These are phyloP conservation scores for Chloromonas sp. DNA, from an alignment of 163 green algal species.

Conservation along the genomic window DNA sequence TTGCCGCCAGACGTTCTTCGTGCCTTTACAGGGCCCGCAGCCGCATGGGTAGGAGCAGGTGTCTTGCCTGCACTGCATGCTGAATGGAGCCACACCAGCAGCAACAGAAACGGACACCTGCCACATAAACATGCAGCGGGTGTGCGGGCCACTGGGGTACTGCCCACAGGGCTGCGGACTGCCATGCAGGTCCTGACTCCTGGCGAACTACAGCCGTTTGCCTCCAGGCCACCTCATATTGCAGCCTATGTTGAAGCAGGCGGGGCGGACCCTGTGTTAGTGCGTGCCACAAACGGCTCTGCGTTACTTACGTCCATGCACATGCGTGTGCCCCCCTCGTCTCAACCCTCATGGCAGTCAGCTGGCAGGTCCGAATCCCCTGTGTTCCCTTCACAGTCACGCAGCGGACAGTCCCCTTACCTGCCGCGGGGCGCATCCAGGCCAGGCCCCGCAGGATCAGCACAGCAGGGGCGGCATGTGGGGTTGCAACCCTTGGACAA, in stretches of 20 bases:
- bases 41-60: neutral
- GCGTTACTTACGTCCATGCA: neutral
- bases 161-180: neutral
- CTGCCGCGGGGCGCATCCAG: no score
- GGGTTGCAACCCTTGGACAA: no score
- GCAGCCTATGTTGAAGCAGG: neutral
- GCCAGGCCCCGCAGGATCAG: no score
- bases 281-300: neutral
- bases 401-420: no score
- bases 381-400: no score
- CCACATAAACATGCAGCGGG: neutral
- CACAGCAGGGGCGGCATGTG: no score
- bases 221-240: neutral
- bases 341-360: no score
- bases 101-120: neutral
- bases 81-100: neutral
- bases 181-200: neutral
- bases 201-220: neutral
- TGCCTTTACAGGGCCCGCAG: neutral
- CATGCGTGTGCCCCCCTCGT: neutral
- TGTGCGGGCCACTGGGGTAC: neutral
- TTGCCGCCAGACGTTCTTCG: neutral
- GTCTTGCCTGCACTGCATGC: neutral
- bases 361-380: no score
- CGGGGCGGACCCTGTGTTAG: neutral